Percentiles rank a stretch among this genome's conserved stretches.
These are phyloP conservation scores for Immersiella caudata DNA, from an alignment of 495 filamentous ascomycete genomes.

Conservation along the genomic window DNA sequence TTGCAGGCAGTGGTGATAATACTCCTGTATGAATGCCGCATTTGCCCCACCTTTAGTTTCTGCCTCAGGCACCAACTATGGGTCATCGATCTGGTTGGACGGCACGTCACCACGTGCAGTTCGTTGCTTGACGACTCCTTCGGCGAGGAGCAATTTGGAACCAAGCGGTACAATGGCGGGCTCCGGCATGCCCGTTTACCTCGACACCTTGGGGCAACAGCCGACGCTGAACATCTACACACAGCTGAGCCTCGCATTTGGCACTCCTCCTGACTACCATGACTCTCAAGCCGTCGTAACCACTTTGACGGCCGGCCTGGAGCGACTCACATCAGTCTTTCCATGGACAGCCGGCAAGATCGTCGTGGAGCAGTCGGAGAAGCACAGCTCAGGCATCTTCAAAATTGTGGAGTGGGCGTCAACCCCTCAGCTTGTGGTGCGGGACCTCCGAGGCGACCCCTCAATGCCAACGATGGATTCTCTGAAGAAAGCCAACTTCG, in stretches of 20 bases:
- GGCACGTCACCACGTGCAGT: no score
- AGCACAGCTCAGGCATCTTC: slow-evolving; percentile 41
- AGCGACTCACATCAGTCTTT: slow-evolving; percentile 38
- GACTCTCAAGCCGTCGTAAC: neutral
- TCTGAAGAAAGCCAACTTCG: slow-evolving; percentile 47
- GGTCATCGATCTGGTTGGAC: no score
- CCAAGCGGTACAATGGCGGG: no score
- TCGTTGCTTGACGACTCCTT: no score
- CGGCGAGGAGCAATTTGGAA: no score
- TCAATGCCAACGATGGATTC: slow-evolving; percentile 45
- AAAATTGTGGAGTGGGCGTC: slow-evolving; percentile 40
- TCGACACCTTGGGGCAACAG: slow-evolving; percentile 11
- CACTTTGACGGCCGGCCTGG: slow-evolving; percentile 11
- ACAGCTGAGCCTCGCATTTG: slow-evolving; percentile 2
- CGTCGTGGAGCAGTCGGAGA: neutral
- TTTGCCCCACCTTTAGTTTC: no score
- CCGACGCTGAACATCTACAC: slow-evolving; percentile 10
- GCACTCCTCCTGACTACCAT: neutral
- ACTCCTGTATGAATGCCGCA: no score
- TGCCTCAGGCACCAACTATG: no score
- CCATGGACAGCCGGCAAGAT: slow-evolving; percentile 61
- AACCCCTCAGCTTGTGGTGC: slow-evolving; percentile 45
- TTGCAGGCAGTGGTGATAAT: no score
- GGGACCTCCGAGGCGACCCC: slow-evolving; percentile 44
- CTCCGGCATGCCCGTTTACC: neutral